Percentiles rank a stretch among this genome's conserved stretches.
phyloP scores from a whole-genome alignment of 495 filamentous ascomycete species.

The Amorphotheca resinae region DNA sequence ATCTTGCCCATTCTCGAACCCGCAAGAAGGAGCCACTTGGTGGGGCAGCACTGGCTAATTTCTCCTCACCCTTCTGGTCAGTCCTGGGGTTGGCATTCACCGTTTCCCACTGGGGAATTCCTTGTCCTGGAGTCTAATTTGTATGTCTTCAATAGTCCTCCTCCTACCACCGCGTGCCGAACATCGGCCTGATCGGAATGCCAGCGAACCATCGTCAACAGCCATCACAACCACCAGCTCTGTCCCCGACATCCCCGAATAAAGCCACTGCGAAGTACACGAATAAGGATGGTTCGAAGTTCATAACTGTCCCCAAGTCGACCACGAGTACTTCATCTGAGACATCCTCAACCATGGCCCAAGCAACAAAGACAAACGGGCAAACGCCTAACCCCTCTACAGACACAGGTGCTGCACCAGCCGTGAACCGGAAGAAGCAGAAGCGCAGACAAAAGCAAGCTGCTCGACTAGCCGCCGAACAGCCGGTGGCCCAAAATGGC shows the following conservation, averaged over 20 bases:
- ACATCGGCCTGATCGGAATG: conserved; percentile 30
- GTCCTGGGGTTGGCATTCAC: background rate
- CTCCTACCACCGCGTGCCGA: conserved; percentile 19
- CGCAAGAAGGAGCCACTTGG: conserved; percentile 15
- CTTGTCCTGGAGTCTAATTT: conserved; percentile 5
- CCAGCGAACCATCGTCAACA: conserved; percentile 37
- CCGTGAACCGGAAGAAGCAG: conserved; percentile 85
- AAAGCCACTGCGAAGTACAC: conserved; percentile 44
- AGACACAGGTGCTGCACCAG: conserved; percentile 13
- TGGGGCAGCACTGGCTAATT: conserved; percentile 16
- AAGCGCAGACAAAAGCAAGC: conserved; percentile 70
- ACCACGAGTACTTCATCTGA: conserved; percentile 35
- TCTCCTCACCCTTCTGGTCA: conserved; percentile 10
- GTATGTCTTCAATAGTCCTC: conserved; percentile 12
- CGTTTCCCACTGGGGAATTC: background rate
- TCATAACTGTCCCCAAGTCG: conserved; percentile 52
- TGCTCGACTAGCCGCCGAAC: conserved; percentile 54
- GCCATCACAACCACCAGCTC: conserved; percentile 21
- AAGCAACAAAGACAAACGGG: conserved; percentile 22
- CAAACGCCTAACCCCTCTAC: conserved; percentile 9
- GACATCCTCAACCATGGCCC: conserved; percentile 32
- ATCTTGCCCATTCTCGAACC: background rate
- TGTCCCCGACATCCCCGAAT: conserved; percentile 24
- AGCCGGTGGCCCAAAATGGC: conserved; percentile 11
- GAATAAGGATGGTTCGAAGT: conserved; percentile 57